These are phyloP conservation scores for Phytophthora litchii DNA, from an alignment of 352 stramenopile species.

Conservation along the genomic window DNA sequence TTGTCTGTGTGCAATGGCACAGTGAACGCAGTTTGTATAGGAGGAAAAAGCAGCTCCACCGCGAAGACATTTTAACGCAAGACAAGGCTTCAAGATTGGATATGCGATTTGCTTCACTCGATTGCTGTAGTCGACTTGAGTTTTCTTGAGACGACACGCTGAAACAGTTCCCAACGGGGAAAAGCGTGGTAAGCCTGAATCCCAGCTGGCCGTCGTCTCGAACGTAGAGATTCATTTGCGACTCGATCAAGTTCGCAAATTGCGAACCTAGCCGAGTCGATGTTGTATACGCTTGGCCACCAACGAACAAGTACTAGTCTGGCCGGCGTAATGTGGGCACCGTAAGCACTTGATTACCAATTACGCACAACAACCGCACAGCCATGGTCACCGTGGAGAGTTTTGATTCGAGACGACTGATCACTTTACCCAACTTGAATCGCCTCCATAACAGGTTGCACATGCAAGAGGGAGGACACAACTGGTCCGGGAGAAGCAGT, in stretches of 20 bases:
- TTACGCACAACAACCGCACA: not conserved
- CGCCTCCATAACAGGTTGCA: not conserved
- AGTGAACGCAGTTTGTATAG: not conserved
- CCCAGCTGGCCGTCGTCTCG: constrained; percentile 7
- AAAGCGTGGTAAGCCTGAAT: constrained; percentile 1
- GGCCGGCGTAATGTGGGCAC: not conserved
- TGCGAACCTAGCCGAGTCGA: no score
- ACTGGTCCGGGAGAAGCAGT: constrained; percentile 11
- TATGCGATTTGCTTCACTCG: not conserved
- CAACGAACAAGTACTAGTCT: no score
- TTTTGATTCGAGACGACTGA: not conserved
- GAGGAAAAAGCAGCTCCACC: not conserved
- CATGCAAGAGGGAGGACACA: constrained; percentile 7
- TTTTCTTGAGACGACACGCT: not conserved
- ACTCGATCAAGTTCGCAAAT: no score
- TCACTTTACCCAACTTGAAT: constrained; percentile 1
- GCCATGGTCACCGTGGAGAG: no score
- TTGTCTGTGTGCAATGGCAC: not conserved
- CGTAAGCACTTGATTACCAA: not conserved
- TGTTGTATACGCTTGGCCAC: no score
- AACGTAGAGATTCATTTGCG: not conserved
- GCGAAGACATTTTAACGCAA: not conserved
- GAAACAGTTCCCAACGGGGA: not conserved
- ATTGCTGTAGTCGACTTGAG: constrained; percentile 17
- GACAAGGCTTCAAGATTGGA: not conserved